Evolutionary conservation across 2,329 filamentous ascomycete species (phyloP), one percentile per base, ranked within the genome.

Genomic region (Beauveria sp.): DNA sequence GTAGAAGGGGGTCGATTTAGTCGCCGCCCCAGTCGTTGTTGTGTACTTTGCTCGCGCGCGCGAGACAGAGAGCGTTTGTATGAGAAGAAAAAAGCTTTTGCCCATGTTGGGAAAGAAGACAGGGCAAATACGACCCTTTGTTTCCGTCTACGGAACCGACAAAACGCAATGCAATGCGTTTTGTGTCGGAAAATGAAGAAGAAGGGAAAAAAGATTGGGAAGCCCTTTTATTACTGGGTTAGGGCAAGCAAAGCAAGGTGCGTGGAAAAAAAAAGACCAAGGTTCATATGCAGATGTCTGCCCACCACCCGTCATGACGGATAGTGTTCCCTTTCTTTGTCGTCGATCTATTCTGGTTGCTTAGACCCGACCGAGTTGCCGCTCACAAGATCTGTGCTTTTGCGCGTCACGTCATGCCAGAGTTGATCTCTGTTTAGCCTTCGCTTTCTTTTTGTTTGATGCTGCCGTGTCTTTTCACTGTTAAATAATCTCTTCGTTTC

Each of bases 401-500:
- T 46, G 46, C 41, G 26, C 6, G 9, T 4, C 34, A 5, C 34
- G 46, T 18, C 26, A 59, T 59, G 50, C 40, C 28, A 55, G 52
- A 61, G 59, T 55, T 61, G 51, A 55, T 37, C 59, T 61, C 51
- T 55, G 44, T 26, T 24, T 55, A 55, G 20, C 24, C 26, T 56
- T 55, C 28, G 14, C 61, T 12, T 40, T 50, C 4, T 41, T 24
- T 12, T 26, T 48, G 44, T 40, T 53, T 57, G 12, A 9, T 44
- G 10, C 52, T 63, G 46, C 48, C 14, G 37, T 62, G 61, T 46
- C 16, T 24, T 41, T 40, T 40, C 14, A 10, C 20, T 28, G 3
- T 54, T 18, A 5, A 44, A 44, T 43, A 43, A 61, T 64, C 64
- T 62, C 65, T 61, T 64, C 8, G 20, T 55, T 34, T 28, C 58